phyloP scores from a whole-genome alignment of 768 basidiomycete species.

The Boletus sensibilis region DNA sequence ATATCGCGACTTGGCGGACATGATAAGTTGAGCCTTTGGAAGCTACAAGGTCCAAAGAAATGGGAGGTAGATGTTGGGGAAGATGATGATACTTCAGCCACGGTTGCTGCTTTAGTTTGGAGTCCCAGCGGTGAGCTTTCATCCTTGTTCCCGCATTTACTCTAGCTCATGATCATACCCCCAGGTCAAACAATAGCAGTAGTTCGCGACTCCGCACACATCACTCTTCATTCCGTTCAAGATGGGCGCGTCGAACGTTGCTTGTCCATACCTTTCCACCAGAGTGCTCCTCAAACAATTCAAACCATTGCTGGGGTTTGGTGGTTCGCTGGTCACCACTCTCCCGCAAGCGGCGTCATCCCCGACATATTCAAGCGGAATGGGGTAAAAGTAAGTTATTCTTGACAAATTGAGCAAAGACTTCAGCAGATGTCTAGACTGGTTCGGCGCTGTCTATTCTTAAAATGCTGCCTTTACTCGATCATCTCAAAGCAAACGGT shows the following conservation, averaged over 20 bases:
- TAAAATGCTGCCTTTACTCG: conserved; percentile 66
- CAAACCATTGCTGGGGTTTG: conserved; percentile 53
- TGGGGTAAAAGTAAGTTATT: conserved; percentile 54
- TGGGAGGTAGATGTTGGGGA: conserved; percentile 77
- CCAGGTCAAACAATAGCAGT: conserved; percentile 71
- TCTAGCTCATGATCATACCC: conserved; percentile 4
- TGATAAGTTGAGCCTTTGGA: conserved; percentile 77
- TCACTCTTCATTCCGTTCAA: conserved; percentile 76
- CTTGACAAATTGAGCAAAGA: neutral
- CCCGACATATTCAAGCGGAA: conserved; percentile 77
- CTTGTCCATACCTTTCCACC: conserved; percentile 37
- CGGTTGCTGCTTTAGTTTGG: conserved; percentile 67
- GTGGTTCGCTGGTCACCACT: conserved; percentile 65
- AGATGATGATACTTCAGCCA: conserved; percentile 42
- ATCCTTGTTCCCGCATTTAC: neutral
- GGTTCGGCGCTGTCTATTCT: conserved; percentile 76
- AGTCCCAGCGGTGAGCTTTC: conserved; percentile 69
- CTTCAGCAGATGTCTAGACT: conserved; percentile 45
- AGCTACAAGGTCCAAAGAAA: conserved; percentile 72
- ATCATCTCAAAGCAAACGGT: conserved; percentile 64
- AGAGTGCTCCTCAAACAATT: conserved; percentile 12
- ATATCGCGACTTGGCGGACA: conserved; percentile 65
- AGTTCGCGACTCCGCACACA: conserved; percentile 61
- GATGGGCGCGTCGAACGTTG: conserved; percentile 60
- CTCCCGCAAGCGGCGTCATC: conserved; percentile 41